Base-by-base conservation (phyloP, 257 asterid species). In the Penstemon newberryi region DNA sequence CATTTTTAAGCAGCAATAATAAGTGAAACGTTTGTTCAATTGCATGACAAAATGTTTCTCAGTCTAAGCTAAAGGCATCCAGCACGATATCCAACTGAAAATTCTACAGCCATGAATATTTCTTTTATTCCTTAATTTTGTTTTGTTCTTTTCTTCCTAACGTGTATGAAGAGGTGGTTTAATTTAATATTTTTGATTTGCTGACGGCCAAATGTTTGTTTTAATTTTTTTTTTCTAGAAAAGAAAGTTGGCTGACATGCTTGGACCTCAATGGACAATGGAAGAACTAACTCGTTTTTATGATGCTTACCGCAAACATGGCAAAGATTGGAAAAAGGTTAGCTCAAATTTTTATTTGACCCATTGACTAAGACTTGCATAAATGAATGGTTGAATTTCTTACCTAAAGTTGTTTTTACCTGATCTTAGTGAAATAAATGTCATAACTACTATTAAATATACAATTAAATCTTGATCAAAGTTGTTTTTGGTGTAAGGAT, bases 281-380 rank as follows among this genome's bases (percentile, higher is more conserved):
- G 95, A 86, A 75, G 96, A 89, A 77, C 85, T 92, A 63, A 81
- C 73, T 72, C 88, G 89, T 70, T 92, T 92, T 74, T 92, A 92
- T 77, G 91, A 92, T 39, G 87, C 96, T 25, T 89, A 86, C 74
- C 86, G 98, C 74, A 92, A 83, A 76, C 71, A 89, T 73, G 90
- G 92, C 62, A 86, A 82, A 83, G 91, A 92, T 53, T 92, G 96
- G 96, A 89, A 87, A 79, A 92, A 92, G 98, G 96, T 92, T 19
- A 65, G 95, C 79, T 67, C 67, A 57, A 42, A 64, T 38, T 57
- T 69, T 43, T 44, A 52, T 42, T 59, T 45, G 56, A 59, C 39
- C 39, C 7, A 13, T 68, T 52, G 55, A 61, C 58, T 73, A 37
- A 38, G 38, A 63, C 33, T 25, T 63, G 77, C 68, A 40, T 64